phyloP scores from a whole-genome alignment of 2,329 filamentous ascomycete species.

The Tolypocladium nubicola region DNA sequence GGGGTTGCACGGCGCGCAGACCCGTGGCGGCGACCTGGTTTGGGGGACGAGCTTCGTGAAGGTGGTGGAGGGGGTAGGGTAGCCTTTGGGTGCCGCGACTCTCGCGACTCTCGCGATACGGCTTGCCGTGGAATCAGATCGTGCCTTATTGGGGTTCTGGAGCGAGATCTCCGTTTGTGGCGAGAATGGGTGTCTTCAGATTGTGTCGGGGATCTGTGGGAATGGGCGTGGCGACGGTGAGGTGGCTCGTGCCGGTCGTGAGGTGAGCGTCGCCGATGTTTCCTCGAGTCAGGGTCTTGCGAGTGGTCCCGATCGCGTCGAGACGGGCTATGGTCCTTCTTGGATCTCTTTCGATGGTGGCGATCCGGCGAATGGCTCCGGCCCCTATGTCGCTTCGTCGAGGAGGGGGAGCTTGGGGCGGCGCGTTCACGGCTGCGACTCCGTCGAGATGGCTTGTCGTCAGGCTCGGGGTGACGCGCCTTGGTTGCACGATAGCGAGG shows the following conservation, averaged over 20 bases:
- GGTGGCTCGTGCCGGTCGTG: constrained; percentile 20
- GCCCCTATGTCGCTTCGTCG: constrained; percentile 30
- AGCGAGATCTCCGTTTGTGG: constrained; percentile 11
- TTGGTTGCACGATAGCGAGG: constrained; percentile 24
- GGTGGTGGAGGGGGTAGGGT: constrained; percentile 2
- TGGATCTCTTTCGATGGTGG: constrained; percentile 29
- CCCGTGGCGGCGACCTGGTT: constrained; percentile 1
- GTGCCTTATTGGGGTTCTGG: constrained; percentile 13
- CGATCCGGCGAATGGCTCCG: constrained; percentile 27
- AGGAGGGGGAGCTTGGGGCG: constrained; percentile 23
- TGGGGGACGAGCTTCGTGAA: constrained; percentile 6
- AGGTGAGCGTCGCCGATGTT: constrained; percentile 20
- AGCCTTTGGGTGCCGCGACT: constrained; percentile 11
- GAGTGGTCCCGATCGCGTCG: constrained; percentile 27
- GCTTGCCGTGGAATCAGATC: not conserved
- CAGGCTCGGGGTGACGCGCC: constrained; percentile 17
- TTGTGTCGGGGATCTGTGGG: constrained; percentile 16
- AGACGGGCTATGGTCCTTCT: constrained; percentile 24
- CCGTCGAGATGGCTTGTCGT: constrained; percentile 20
- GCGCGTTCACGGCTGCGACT: constrained; percentile 23
- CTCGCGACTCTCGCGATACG: constrained; percentile 7
- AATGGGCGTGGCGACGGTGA: constrained; percentile 17
- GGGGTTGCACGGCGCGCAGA: constrained; percentile 5
- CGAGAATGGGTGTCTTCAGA: constrained; percentile 10
- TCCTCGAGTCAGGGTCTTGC: constrained; percentile 21